Base-by-base conservation (phyloP, 2,329 filamentous ascomycete species). In the Paraconiothyrium sp. region DNA sequence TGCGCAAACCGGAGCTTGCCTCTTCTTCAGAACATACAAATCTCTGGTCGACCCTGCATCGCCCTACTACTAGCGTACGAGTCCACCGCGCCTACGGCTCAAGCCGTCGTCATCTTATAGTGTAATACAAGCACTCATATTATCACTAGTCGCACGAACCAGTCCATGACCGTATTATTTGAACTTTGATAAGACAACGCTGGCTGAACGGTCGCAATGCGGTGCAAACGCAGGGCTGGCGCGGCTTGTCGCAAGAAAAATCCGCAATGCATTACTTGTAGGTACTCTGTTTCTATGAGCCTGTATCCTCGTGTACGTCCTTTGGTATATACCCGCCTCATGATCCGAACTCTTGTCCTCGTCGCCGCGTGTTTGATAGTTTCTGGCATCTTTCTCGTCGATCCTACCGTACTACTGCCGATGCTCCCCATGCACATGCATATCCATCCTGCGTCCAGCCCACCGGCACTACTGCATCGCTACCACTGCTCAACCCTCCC, bases 391-490 rank as follows among this genome's bases (percentile, higher is more conserved):
- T 55, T 13, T 54, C 22, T 30, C 30, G 52, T 44, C 39, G 52
- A 34, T 54, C 50, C 22, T 41, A n/a, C 50, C 50, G 14, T 39
- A n/a, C 14, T 39, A n/a, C 14, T 55, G 57, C 51, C 51, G 43
- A 58, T 51, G 37, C 60, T 50, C 64, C 60, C 59, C 63, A 59
- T 50, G 44, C 50, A 34, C 55, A 54, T 44, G 37, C 51, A 54
- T 44, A 54, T 54, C 34, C 51, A 35, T 63, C 55, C 50, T 64
- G 62, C 62, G 41, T 50, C 54, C 51, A 56, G 58, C 52, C 52
- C 52, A 50, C 58, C 58, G 20, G 51, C 57, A 41, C 59, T 44
- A 39, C 62, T 62, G 56, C 60, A 60, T 57, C 54, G 57, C 41
- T 50, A 47, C 57, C 41, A 20, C 37, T 30, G n/a, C 34, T 39